Percentiles rank a stretch among this genome's conserved stretches.
Evolutionary conservation across 495 filamentous ascomycete genomes (phyloP).

Genomic region (Penicillium herquei): DNA sequence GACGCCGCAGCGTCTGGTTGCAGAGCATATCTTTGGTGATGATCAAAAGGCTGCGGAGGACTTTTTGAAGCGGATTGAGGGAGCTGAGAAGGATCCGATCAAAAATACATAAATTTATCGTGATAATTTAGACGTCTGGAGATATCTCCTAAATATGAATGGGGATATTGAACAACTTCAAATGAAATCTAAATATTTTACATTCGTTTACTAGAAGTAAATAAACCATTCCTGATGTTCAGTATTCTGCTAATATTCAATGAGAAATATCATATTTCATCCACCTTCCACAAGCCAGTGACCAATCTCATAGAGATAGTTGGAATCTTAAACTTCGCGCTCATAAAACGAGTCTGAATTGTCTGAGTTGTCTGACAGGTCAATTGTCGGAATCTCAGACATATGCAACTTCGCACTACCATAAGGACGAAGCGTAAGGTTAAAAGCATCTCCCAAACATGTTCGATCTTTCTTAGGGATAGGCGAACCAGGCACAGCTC

Average conservation of each 20-base stretch:
- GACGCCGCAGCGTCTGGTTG: constrained; percentile 59
- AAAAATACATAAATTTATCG: neutral
- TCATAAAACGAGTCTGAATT: too few relatives aligned
- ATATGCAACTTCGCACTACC: constrained; percentile 59
- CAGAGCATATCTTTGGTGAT: constrained; percentile 56
- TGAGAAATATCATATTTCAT: neutral
- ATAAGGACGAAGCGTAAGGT: constrained; percentile 53
- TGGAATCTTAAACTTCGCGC: too few relatives aligned
- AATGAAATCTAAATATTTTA: too few relatives aligned
- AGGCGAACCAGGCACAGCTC: constrained; percentile 48
- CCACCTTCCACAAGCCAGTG: too few relatives aligned
- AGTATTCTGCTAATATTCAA: too few relatives aligned
- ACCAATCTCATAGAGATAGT: too few relatives aligned
- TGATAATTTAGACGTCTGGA: too few relatives aligned
- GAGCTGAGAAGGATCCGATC: neutral
- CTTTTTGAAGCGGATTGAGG: neutral
- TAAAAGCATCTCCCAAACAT: constrained; percentile 39
- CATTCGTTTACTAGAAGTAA: too few relatives aligned
- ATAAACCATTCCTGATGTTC: too few relatives aligned
- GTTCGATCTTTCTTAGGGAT: constrained; percentile 26
- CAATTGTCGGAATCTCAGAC: constrained; percentile 49
- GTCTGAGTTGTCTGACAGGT: too few relatives aligned
- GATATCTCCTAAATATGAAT: too few relatives aligned
- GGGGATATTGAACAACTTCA: too few relatives aligned
- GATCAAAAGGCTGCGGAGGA: constrained; percentile 1